These are phyloP conservation scores for Hylodesmum podocarpum DNA, from an alignment of 306 rosid genomes.

Conservation along the genomic window DNA sequence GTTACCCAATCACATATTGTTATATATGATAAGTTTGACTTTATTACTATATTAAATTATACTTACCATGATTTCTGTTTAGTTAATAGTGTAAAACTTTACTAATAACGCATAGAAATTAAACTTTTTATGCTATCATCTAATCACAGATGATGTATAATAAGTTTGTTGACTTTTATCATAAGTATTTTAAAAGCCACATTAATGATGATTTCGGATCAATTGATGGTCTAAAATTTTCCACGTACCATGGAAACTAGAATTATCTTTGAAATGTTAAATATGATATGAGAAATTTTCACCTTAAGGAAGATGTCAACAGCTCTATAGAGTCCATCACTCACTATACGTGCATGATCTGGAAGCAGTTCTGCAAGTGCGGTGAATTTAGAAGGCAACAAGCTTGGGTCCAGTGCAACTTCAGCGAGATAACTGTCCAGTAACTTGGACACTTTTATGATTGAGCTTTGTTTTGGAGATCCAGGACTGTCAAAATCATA, in stretches of 20 bases:
- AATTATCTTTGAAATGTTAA: background rate
- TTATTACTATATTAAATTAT: background rate
- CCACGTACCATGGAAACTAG: background rate
- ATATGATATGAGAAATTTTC: background rate
- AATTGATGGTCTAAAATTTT: background rate
- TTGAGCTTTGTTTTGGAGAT: slow-evolving; percentile 93
- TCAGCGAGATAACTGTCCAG: slow-evolving; percentile 85
- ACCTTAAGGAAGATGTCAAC: slow-evolving; percentile 97
- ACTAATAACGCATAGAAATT: background rate
- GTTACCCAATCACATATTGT: too few species aligned
- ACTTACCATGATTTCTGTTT: background rate
- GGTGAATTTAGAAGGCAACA: slow-evolving; percentile 79
- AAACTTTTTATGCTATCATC: background rate
- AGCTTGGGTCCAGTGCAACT: slow-evolving; percentile 79
- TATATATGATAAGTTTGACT: background rate
- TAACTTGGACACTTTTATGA: slow-evolving; percentile 87
- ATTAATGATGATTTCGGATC: background rate
- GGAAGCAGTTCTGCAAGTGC: slow-evolving; percentile 86
- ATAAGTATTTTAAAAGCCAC: background rate
- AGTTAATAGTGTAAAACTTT: background rate
- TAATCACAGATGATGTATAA: background rate
- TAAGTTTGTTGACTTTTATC: background rate
- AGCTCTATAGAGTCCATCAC: slow-evolving; percentile 91
- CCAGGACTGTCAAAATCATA: slow-evolving; percentile 90
- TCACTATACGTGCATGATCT: slow-evolving; percentile 81